These are phyloP conservation scores for Eragrostis tef DNA, from an alignment of 202 grass and related monocot species.

Conservation along the genomic window DNA sequence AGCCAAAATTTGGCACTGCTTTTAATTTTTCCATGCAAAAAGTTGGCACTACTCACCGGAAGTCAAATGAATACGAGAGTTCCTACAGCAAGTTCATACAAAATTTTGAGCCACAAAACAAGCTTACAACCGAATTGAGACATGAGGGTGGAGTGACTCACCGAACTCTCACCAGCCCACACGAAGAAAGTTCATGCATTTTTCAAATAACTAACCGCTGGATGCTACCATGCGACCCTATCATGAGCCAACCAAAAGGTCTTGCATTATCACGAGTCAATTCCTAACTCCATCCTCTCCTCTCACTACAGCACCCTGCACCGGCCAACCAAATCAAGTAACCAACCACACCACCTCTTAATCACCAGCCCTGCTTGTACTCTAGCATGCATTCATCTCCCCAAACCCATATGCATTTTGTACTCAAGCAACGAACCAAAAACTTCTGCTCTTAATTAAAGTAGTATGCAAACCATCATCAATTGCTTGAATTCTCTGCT, in stretches of 20 bases:
- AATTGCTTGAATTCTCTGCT: neutral
- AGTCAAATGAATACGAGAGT: too few relatives aligned
- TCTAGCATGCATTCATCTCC: constrained; percentile 21
- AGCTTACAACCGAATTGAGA: neutral
- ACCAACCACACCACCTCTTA: constrained; percentile 46
- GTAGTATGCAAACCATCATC: neutral
- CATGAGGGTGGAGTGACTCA: neutral
- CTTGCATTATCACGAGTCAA: constrained; percentile 38
- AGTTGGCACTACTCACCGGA: too few relatives aligned
- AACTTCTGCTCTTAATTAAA: neutral
- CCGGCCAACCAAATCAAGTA: constrained; percentile 37
- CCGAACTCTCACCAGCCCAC: constrained; percentile 18
- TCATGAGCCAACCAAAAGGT: constrained; percentile 20
- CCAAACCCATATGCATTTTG: neutral
- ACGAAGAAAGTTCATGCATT: neutral
- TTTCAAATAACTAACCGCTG: neutral
- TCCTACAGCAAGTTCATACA: too few relatives aligned
- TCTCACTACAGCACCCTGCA: neutral
- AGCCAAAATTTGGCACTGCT: too few relatives aligned
- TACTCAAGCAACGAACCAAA: neutral
- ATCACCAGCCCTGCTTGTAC: constrained; percentile 35
- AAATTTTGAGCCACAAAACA: too few relatives aligned
- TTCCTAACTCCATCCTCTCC: constrained; percentile 56
- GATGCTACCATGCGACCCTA: neutral
- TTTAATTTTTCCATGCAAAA: too few relatives aligned